These are phyloP conservation scores for Rhodomyrtus psidioides DNA, from an alignment of 441 rosid genomes.

Conservation along the genomic window DNA sequence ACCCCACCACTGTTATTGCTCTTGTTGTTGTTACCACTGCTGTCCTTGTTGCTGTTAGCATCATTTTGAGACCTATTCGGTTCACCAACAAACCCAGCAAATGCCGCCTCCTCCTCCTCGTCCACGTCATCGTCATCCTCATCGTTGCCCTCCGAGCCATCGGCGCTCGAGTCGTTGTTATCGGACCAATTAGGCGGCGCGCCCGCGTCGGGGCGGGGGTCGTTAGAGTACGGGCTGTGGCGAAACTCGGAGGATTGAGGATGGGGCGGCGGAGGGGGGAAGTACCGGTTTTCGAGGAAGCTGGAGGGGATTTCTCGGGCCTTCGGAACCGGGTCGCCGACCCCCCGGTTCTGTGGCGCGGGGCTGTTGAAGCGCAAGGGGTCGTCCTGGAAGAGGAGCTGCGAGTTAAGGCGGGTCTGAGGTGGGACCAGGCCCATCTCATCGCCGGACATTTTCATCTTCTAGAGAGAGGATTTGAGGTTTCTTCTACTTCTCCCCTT, in stretches of 20 bases:
- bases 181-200: conserved; percentile 29
- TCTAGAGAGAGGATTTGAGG: not conserved
- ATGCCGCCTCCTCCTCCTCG: conserved; percentile 10
- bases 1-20: conserved; percentile 3
- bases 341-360: conserved; percentile 1
- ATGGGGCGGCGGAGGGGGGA: conserved; percentile 17
- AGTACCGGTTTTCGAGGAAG: conserved; percentile 47
- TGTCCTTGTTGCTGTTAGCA: conserved; percentile 6
- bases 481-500: not conserved
- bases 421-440: conserved; percentile 18
- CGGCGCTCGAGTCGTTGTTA: conserved; percentile 30
- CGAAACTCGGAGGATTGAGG: conserved; percentile 21
- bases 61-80: conserved; percentile 7
- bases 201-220: not conserved
- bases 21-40: not conserved
- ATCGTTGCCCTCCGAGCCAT: conserved; percentile 49
- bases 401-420: conserved; percentile 32
- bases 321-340: conserved; percentile 23
- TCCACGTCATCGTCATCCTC: conserved; percentile 22
- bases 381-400: conserved; percentile 45
- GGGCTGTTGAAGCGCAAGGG: conserved; percentile 28
- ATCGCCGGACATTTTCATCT: conserved; percentile 34
- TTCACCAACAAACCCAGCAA: conserved; percentile 4
- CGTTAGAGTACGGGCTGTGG: conserved; percentile 12
- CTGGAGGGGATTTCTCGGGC: conserved; percentile 39